Evolutionary conservation across 140 eudicot species (phyloP), one percentile per base, ranked within the genome.

Genomic region (Erigeron philadelphicus): DNA sequence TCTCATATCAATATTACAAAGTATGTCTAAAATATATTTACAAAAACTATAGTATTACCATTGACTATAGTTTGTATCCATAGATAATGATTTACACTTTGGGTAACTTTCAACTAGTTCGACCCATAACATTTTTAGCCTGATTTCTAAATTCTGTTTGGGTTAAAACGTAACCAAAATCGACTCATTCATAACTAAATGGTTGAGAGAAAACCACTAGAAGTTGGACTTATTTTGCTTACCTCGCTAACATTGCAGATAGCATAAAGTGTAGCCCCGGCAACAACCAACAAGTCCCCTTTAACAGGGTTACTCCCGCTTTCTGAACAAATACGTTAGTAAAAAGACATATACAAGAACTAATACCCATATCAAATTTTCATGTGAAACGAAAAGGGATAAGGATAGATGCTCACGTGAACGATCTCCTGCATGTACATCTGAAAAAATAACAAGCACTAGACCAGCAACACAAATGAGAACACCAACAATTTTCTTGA

Each of bases 191-290:
- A 57, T 57, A 1, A 57, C 23, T 58, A 21, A 2, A 21, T 23
- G 16, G 15, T 25, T 55, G 12, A 19, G 6, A 16, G 25, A 21
- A 10, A 5, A 25, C 25, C 64, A 16, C 61, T 17, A 19, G 15
- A 31, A 31, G 38, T 31, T 31, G 38, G 45, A 18, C 11, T 66
- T 0, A 11, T 56, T 75, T 59, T 75, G 71, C 80, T 59, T 64
- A 91, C 97, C 95, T 88, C 91, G 58, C 89, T 75, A 75, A 91
- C 97, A 56, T 91, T 91, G 79, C 84, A 79, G 76, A 88, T 84
- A 72, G 83, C 97, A 53, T 90, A 90, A 65, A 90, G 95, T 58
- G 95, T 90, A 64, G 97, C 90, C 53, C 97, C 97, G 11, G 86
- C 90, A 81, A 90, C 54, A 5, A 85, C 90, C 75, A 90, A 69